Evolutionary conservation across 1,284 basidiomycete species (phyloP).

Genomic region (Farysia itapuensis): DNA sequence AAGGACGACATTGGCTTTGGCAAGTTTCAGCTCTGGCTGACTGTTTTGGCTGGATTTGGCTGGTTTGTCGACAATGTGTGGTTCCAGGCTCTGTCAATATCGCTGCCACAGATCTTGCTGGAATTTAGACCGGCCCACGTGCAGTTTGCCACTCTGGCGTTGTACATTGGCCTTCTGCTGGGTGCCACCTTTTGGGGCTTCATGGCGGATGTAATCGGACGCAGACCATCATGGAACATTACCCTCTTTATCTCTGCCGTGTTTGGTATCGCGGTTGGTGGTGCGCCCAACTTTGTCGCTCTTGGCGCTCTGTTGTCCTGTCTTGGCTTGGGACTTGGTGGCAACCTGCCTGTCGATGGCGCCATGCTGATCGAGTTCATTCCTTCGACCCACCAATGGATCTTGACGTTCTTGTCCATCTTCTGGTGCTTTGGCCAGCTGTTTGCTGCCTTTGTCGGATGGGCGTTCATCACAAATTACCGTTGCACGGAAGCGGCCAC

Average conservation of each 20-base stretch:
- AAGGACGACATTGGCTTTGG: constrained; percentile 65
- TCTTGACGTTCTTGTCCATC: constrained; percentile 68
- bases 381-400: constrained; percentile 63
- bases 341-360: constrained; percentile 62
- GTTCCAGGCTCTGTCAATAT: constrained; percentile 51
- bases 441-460: constrained; percentile 52
- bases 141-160: constrained; percentile 62
- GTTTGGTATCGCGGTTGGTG: constrained; percentile 68
- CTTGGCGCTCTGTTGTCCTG: constrained; percentile 66
- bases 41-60: constrained; percentile 66
- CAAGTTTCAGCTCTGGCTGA: constrained; percentile 68
- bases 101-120: constrained; percentile 44
- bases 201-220: constrained; percentile 61
- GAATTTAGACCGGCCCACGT: constrained; percentile 45
- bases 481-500: constrained; percentile 48
- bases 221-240: constrained; percentile 67
- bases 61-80: constrained; percentile 63
- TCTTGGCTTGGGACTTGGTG: constrained; percentile 66
- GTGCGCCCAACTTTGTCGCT: constrained; percentile 65
- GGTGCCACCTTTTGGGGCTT: constrained; percentile 67
- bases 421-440: constrained; percentile 71
- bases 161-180: constrained; percentile 67
- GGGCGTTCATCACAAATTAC: constrained; percentile 64
- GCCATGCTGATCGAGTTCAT: constrained; percentile 55
- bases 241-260: constrained; percentile 67